phyloP scores from a whole-genome alignment of 2,329 filamentous ascomycete genomes.

The Huntiella abstrusa region DNA sequence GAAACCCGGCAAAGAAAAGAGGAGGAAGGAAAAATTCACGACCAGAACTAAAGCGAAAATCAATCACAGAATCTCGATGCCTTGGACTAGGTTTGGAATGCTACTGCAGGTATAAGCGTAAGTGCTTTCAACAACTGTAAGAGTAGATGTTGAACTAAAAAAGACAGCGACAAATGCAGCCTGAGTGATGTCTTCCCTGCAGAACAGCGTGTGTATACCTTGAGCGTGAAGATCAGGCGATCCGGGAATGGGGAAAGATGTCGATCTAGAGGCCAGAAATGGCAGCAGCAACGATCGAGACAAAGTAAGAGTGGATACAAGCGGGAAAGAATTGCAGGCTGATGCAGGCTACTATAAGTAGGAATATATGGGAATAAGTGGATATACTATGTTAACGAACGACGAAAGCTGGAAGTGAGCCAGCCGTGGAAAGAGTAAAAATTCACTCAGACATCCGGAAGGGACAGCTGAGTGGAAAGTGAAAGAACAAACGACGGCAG shows the following conservation, averaged over 20 bases:
- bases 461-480: too few species aligned
- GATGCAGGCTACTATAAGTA: not conserved
- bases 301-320: not conserved
- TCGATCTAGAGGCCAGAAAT: not conserved
- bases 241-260: not conserved
- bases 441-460: too few species aligned
- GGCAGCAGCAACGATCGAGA: not conserved
- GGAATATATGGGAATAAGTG: slow-evolving; percentile 3
- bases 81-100: not conserved
- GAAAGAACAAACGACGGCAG: too few species aligned
- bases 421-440: too few species aligned
- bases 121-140: not conserved
- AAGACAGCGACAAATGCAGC: not conserved
- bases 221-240: not conserved
- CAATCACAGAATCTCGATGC: too few species aligned
- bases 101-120: not conserved
- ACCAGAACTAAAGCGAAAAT: too few species aligned
- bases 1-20: too few species aligned
- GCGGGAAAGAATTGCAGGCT: not conserved
- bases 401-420: too few species aligned
- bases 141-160: not conserved
- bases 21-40: too few species aligned
- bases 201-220: not conserved
- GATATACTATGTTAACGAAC: too few species aligned
- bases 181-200: not conserved